Evolutionary conservation across 345 rosid genomes (phyloP).

Genomic region (Gossypioides kirkii): DNA sequence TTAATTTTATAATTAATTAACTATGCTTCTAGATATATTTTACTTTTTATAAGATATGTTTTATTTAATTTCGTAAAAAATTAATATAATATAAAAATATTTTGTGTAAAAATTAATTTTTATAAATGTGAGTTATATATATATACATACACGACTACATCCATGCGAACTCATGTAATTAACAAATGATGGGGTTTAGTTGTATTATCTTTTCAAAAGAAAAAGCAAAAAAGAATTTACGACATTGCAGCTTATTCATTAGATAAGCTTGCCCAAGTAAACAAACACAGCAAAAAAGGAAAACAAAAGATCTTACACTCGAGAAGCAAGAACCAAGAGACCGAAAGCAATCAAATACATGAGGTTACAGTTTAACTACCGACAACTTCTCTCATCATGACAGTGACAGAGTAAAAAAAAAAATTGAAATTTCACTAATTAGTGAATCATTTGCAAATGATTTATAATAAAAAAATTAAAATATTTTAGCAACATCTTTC

Average conservation of each 20-base stretch:
- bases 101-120: no score
- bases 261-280: background rate
- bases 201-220: background rate
- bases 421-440: background rate
- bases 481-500: conserved; percentile 85
- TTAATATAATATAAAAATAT: no score
- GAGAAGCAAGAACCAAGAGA: background rate
- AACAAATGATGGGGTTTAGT: background rate
- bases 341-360: background rate
- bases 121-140: no score
- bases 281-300: background rate
- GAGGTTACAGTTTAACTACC: conserved; percentile 1
- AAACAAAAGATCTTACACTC: background rate
- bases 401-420: background rate
- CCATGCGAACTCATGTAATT: background rate
- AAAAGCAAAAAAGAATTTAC: background rate
- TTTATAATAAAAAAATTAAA: conserved; percentile 20
- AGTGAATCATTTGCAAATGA: background rate
- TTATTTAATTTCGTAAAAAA: no score
- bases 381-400: background rate
- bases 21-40: no score
- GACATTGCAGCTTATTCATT: background rate
- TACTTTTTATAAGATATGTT: no score
- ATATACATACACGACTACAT: background rate
- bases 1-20: no score